Percentiles rank a stretch among this genome's conserved stretches.
Evolutionary conservation across 2,329 filamentous ascomycete species (phyloP).

Genomic region (Exserohilum turcica): DNA sequence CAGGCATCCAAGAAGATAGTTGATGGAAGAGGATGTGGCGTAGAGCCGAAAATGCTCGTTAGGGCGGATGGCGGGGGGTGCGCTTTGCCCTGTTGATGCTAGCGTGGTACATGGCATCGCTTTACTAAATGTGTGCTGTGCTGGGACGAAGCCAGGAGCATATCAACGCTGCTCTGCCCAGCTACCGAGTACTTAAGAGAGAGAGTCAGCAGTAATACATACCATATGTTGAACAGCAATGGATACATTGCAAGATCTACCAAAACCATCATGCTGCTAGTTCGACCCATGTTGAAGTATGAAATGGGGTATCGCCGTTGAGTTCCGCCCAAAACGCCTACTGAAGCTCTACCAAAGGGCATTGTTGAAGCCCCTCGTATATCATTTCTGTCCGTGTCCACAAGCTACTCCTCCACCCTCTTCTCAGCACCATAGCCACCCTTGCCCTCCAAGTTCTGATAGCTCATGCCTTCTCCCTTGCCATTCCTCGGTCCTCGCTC

Average conservation of each 20-base stretch:
- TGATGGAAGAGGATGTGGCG: neutral
- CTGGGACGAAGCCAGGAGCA: too few species aligned
- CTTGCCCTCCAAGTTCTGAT: slow-evolving; percentile 61
- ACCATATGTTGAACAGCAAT: too few species aligned
- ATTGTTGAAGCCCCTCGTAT: slow-evolving; percentile 34
- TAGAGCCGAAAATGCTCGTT: slow-evolving; percentile 12
- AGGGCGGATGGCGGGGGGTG: slow-evolving; percentile 1
- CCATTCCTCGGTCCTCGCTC: slow-evolving; percentile 77
- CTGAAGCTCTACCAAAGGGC: slow-evolving; percentile 19
- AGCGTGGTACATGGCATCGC: neutral
- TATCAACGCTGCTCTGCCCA: too few species aligned
- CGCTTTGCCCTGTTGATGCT: neutral
- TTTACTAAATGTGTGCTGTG: too few species aligned
- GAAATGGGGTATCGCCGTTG: slow-evolving; percentile 45
- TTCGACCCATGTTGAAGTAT: neutral
- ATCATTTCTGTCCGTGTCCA: neutral
- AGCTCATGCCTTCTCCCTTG: slow-evolving; percentile 68
- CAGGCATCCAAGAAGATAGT: slow-evolving; percentile 5
- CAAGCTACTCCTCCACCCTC: slow-evolving; percentile 20
- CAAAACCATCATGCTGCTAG: too few species aligned
- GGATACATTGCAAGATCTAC: too few species aligned
- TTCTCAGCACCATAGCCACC: slow-evolving; percentile 69
- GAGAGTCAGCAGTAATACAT: too few species aligned
- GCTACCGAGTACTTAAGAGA: too few species aligned
- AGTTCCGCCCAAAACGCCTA: slow-evolving; percentile 35